Evolutionary conservation across 2,329 filamentous ascomycete genomes (phyloP), one percentile per base, ranked within the genome.

Genomic region (Aspergillus chevalieri): DNA sequence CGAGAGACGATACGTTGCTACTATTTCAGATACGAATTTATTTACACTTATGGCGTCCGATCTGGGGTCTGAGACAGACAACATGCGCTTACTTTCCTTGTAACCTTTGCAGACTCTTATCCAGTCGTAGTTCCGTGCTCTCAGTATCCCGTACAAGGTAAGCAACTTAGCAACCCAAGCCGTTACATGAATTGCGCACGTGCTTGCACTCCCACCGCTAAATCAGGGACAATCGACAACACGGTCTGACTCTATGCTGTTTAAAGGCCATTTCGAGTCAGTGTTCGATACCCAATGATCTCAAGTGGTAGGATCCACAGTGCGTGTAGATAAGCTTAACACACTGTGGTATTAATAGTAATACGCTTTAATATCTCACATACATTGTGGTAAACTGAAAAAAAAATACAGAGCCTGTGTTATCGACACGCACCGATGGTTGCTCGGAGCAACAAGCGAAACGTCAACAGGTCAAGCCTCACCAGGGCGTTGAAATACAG

Each of bases 361-460:
- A n/a, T 38, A 7, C 34, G 4, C n/a, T 38, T 30, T 12, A 12
- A 4, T 30, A 4, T 30, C 9, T 12, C 26, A 38, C 7, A 38
- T 19, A 6, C 3, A 9, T 7, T 19, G n/a, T 10, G 3, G 34
- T 8, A 38, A 6, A 17, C 3, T 8, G 14, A n/a, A 33, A 44
- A 33, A 44, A 2, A 21, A 2, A 26, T 12, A 30, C 26, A 22
- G 17, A 38, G 6, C 10, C 7, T 8, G n/a, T 10, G 1, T 14
- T 36, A 65, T 55, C 46, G 7, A 52, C 56, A 64, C 60, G 42
- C 2, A 45, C 22, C 43, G 45, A 38, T 30, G 24, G 65, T 68
- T 68, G 66, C 64, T 58, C 54, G 44, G 58, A 59, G 66, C 65
- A 68, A 68, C 59, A 61, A 52, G 46, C 47, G 38, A 46, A 46